phyloP scores from a whole-genome alignment of 2,329 filamentous ascomycete species.

The Cladobotryum protrusum region DNA sequence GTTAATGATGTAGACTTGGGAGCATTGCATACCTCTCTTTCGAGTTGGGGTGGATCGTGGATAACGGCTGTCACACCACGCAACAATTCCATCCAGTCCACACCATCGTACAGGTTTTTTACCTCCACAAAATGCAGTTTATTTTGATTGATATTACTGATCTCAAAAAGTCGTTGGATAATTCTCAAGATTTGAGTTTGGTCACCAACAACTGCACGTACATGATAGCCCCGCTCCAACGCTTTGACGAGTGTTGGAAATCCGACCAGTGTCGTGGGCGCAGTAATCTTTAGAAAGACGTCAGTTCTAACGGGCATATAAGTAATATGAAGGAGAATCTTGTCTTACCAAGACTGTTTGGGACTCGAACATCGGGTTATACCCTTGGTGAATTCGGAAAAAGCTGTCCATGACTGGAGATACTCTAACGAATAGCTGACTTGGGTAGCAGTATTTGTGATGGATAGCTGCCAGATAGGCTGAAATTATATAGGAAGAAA shows the following conservation, averaged over 20 bases:
- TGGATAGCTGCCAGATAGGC: too few species aligned
- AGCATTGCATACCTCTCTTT: constrained; percentile 6
- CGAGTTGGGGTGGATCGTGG: constrained; percentile 12
- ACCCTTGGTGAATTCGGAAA: too few species aligned
- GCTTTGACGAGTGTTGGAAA: constrained; percentile 4
- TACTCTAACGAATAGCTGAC: too few species aligned
- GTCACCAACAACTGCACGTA: constrained; percentile 9
- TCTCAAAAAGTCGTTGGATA: not conserved
- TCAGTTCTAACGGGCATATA: too few species aligned
- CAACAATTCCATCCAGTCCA: not conserved
- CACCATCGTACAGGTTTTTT: constrained; percentile 6
- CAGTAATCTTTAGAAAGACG: constrained; percentile 25
- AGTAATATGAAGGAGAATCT: too few species aligned
- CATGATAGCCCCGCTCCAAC: constrained; percentile 4
- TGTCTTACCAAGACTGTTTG: too few species aligned
- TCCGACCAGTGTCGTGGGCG: constrained; percentile 4
- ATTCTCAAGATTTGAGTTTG: not conserved
- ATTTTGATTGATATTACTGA: not conserved
- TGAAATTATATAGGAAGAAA: too few species aligned
- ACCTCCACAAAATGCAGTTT: constrained; percentile 10
- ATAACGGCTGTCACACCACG: constrained; percentile 12
- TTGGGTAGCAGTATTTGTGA: too few species aligned
- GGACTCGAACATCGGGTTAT: too few species aligned
- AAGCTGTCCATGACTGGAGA: too few species aligned
- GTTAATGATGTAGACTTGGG: not conserved